Percentiles rank a stretch among this genome's conserved stretches.
Conservation (phyloP, 345 rosid species). For the Hypericum androsaemum region DNA sequence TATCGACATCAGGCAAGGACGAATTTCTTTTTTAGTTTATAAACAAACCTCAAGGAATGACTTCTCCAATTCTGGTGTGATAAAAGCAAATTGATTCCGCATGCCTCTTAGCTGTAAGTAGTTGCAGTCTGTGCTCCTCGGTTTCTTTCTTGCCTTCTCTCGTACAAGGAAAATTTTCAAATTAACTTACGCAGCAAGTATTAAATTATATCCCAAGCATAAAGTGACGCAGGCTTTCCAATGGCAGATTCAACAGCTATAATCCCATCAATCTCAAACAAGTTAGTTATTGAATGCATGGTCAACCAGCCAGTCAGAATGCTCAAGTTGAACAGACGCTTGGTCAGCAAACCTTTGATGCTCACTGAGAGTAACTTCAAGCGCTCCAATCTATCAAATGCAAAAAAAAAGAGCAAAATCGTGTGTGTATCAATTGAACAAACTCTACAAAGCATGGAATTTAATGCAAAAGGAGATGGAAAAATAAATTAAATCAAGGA, state of each 20-base stretch:
- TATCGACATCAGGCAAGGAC: neutral
- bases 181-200: neutral
- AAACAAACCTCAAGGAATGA: constrained; percentile 53
- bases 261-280: neutral
- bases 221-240: neutral
- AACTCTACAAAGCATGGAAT: too few relatives aligned
- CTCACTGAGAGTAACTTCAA: constrained; percentile 59
- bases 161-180: constrained; percentile 9
- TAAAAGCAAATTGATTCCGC: constrained; percentile 69
- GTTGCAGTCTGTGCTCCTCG: constrained; percentile 36
- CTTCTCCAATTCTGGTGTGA: constrained; percentile 72
- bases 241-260: too few relatives aligned
- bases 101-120: constrained; percentile 58
- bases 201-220: neutral
- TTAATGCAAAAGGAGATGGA: too few relatives aligned
- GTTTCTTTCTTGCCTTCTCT: constrained; percentile 57
- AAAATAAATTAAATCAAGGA: too few relatives aligned
- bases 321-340: constrained; percentile 40
- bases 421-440: too few relatives aligned
- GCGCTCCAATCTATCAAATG: constrained; percentile 47
- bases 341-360: constrained; percentile 55
- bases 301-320: constrained; percentile 34
- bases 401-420: too few relatives aligned
- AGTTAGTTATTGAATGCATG: neutral
- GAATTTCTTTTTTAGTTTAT: too few relatives aligned